These are phyloP conservation scores for Benincasa hispida DNA, from an alignment of 306 rosid genomes.

Conservation along the genomic window DNA sequence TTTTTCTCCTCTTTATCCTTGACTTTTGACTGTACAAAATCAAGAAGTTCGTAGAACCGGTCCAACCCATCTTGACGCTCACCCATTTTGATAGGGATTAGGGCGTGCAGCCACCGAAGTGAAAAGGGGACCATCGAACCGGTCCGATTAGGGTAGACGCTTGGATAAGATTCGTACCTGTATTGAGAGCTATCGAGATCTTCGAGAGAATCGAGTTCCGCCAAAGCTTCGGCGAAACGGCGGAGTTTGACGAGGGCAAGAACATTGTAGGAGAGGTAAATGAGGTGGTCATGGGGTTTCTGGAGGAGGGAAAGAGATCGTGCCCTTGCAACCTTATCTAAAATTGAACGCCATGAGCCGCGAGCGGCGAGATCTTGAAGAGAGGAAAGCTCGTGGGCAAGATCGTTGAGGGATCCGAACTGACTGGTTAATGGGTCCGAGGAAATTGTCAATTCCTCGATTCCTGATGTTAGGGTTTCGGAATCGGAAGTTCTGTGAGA, in stretches of 20 bases:
- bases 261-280: constrained; percentile 63
- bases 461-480: constrained; percentile 10
- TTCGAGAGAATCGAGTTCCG: constrained; percentile 70
- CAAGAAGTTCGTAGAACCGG: constrained; percentile 50
- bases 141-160: constrained; percentile 35
- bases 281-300: constrained; percentile 79
- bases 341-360: constrained; percentile 85
- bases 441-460: constrained; percentile 14
- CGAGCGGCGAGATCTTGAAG: constrained; percentile 69
- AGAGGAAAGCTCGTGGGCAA: constrained; percentile 50
- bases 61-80: constrained; percentile 71
- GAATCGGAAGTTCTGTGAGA: constrained; percentile 21
- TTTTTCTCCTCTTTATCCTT: constrained; percentile 13
- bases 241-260: constrained; percentile 79
- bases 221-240: constrained; percentile 65
- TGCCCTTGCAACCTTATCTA: constrained; percentile 74
- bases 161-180: constrained; percentile 58
- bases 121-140: constrained; percentile 94
- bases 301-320: constrained; percentile 65
- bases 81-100: constrained; percentile 60
- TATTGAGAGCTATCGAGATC: constrained; percentile 54
- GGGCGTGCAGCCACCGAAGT: constrained; percentile 71
- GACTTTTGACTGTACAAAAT: constrained; percentile 39
- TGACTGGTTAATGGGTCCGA: constrained; percentile 33
- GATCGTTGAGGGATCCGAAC: constrained; percentile 35